Percentiles rank a stretch among this genome's conserved stretches.
Conservation (phyloP, 345 rosid genomes). For the Hibiscus syriacus region DNA sequence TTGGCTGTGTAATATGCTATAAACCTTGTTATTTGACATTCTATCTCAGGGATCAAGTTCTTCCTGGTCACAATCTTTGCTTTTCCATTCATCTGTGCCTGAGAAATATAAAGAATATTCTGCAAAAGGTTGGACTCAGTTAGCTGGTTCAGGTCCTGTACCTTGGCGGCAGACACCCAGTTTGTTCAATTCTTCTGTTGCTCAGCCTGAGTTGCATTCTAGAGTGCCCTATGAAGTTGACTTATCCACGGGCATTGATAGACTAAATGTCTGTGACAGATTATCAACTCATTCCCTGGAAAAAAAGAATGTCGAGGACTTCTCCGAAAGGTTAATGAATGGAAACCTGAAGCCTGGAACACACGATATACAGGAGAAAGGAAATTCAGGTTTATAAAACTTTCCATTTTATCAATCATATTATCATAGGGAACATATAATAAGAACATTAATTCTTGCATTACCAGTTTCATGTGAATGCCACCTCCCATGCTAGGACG, state of each 20-base stretch:
- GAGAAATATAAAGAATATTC: slow-evolving; percentile 52
- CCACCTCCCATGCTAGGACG: neutral
- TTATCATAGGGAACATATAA: neutral
- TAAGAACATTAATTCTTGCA: neutral
- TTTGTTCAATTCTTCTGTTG: slow-evolving; percentile 47
- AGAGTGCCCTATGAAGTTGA: slow-evolving; percentile 45
- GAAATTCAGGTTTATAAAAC: slow-evolving; percentile 47
- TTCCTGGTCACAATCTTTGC: slow-evolving; percentile 38
- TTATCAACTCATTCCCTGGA: slow-evolving; percentile 40
- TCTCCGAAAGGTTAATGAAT: slow-evolving; percentile 52
- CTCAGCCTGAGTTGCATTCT: slow-evolving; percentile 49
- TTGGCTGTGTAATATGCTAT: neutral
- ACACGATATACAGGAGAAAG: slow-evolving; percentile 42
- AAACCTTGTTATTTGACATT: neutral
- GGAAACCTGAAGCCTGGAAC: slow-evolving; percentile 43
- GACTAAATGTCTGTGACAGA: slow-evolving; percentile 31
- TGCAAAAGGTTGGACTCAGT: slow-evolving; percentile 53
- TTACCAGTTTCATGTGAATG: neutral
- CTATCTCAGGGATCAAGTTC: slow-evolving; percentile 52
- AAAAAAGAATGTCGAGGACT: slow-evolving; percentile 46
- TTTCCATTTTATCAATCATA: slow-evolving; percentile 2
- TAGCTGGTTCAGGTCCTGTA: slow-evolving; percentile 69
- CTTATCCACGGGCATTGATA: slow-evolving; percentile 37
- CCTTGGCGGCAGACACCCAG: slow-evolving; percentile 74
- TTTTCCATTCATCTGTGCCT: slow-evolving; percentile 34